Percentiles rank a stretch among this genome's conserved stretches.
Evolutionary conservation across 306 rosid species (phyloP).

Genomic region (Sesbania bispinosa): DNA sequence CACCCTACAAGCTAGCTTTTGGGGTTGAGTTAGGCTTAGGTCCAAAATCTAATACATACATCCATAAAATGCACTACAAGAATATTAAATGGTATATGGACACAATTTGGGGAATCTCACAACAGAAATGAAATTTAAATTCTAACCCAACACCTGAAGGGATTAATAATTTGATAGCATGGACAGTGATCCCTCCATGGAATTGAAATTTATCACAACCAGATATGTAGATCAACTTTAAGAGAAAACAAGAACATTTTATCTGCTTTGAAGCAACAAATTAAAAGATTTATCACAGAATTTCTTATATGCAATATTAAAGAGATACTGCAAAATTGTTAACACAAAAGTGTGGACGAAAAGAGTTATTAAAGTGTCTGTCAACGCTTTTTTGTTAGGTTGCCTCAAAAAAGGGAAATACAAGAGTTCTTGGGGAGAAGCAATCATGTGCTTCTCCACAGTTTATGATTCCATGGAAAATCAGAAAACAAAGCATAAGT

Average conservation of each 20-base stretch:
- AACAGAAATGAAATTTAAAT: background rate
- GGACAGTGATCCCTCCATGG: background rate
- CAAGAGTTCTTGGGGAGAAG: background rate
- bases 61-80: background rate
- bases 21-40: too few relatives aligned
- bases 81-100: background rate
- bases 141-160: background rate
- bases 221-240: background rate
- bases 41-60: too few relatives aligned
- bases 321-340: background rate
- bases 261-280: background rate
- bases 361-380: background rate
- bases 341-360: background rate
- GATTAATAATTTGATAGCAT: background rate
- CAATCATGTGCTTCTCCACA: background rate
- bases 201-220: background rate
- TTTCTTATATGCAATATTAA: background rate
- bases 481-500: background rate
- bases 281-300: background rate
- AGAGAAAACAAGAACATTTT: background rate
- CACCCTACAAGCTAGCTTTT: too few relatives aligned
- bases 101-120: background rate
- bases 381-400: background rate
- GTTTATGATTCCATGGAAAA: background rate
- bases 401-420: background rate